phyloP scores from a whole-genome alignment of 805 yeast genomes.

The Starmera quercuum region DNA sequence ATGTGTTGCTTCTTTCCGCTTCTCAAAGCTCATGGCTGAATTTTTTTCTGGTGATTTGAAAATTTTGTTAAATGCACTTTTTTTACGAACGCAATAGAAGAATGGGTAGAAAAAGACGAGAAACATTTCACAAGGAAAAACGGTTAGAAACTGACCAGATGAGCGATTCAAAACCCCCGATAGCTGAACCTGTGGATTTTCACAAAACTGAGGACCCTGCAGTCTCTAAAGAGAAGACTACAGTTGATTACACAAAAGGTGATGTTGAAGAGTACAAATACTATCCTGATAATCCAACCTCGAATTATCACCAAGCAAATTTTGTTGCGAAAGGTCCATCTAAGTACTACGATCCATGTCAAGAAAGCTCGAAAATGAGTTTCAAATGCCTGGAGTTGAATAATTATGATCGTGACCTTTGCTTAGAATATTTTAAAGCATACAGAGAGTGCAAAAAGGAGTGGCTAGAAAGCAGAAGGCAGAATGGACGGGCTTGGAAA shows the following conservation, averaged over 20 bases:
- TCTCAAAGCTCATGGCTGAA: too few relatives aligned
- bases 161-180: neutral
- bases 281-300: constrained; percentile 86
- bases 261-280: constrained; percentile 47
- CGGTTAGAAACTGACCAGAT: too few relatives aligned
- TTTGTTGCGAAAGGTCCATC: constrained; percentile 75
- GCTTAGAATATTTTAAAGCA: constrained; percentile 82
- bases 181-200: constrained; percentile 1
- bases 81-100: too few relatives aligned
- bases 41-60: too few relatives aligned
- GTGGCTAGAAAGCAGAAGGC: constrained; percentile 44
- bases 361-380: constrained; percentile 82
- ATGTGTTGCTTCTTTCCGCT: too few relatives aligned
- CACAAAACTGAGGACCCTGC: constrained; percentile 15
- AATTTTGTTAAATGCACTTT: too few relatives aligned
- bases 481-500: constrained; percentile 10
- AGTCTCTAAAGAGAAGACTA: constrained; percentile 25
- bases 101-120: too few relatives aligned
- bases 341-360: constrained; percentile 88
- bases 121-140: too few relatives aligned
- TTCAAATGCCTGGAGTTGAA: constrained; percentile 76
- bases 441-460: constrained; percentile 85
- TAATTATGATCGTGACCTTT: constrained; percentile 58
- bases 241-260: constrained; percentile 52
- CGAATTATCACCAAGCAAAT: constrained; percentile 55